Evolutionary conservation across 805 yeast species (phyloP), one percentile per base, ranked within the genome.

Genomic region (Cyberlindnera bimundalis): DNA sequence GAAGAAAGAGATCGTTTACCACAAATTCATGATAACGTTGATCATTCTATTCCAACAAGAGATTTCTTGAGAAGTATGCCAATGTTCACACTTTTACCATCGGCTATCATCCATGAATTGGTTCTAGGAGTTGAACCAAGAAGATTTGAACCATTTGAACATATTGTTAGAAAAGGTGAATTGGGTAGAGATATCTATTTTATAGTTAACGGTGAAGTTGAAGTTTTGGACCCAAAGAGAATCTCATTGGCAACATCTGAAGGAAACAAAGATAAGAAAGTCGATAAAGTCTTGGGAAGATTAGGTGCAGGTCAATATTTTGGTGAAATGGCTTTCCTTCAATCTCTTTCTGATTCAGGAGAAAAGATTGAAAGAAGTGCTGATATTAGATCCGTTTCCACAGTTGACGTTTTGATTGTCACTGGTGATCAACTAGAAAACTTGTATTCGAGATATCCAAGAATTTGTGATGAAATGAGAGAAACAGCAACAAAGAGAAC

Each of bases 301-400:
- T 62, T 84, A 19, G 71, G 76, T 2, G 61, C 76, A 13, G 86
- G 84, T 16, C 72, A 79, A 25, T 82, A 80, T 60, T 82, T 84
- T 62, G 93, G 93, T 17, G 91, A 83, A 58, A 79, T 83, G 81
- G 75, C 86, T 0, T 84, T 83, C 50, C 60, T 84, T 30, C 65
- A 76, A 4, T 68, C 70, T 11, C 52, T 79, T 16, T 60, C 66
- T 18, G 56, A 62, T 33, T 53, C 55, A 13, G 37, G 48, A 9
- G 44, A 40, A 27, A 39, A 42, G 13, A 45, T 40, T 39, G 52
- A 62, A 7, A 61, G 90, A 48, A 73, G 80, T 31, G 90, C 89
- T 0, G 76, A 76, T 43, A 78, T 84, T 25, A 66, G 89, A 44
- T 70, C 88, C 0, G 73, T 80, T 11, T 65, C 79, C 5, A 68